These are phyloP conservation scores for Tanacetum coccineum DNA, from an alignment of 129 eudicot genomes.

Conservation along the genomic window DNA sequence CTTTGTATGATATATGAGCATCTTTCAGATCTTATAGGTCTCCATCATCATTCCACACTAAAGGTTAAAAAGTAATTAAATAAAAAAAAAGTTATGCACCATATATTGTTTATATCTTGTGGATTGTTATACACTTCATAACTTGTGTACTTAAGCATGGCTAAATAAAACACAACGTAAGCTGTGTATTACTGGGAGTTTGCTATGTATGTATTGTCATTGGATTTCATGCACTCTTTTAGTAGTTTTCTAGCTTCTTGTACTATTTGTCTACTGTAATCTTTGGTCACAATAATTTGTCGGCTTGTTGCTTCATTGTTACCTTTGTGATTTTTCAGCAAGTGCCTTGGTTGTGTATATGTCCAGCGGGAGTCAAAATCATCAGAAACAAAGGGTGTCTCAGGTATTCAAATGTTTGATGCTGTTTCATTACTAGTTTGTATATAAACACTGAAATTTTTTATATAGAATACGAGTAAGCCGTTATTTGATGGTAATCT, in stretches of 20 bases:
- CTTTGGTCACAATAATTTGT: conserved; percentile 1
- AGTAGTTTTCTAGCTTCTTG: conserved; percentile 5
- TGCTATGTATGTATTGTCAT: too few species aligned
- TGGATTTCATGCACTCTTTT: too few species aligned
- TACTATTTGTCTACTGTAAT: conserved; percentile 2
- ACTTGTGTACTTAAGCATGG: not conserved
- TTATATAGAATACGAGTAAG: too few species aligned
- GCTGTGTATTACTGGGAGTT: too few species aligned
- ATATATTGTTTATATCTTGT: not conserved
- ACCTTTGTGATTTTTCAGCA: conserved; percentile 46
- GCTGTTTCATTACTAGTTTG: not conserved
- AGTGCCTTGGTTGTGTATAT: conserved; percentile 96
- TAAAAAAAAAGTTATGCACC: not conserved
- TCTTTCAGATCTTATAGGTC: not conserved
- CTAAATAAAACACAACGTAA: too few species aligned
- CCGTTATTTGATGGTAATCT: too few species aligned
- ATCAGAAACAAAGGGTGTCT: conserved; percentile 82
- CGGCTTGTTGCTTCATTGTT: not conserved
- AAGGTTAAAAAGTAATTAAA: not conserved
- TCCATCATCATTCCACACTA: not conserved
- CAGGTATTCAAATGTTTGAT: conserved; percentile 48
- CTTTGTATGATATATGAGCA: not conserved
- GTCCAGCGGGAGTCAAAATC: conserved; percentile 96
- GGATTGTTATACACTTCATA: not conserved
- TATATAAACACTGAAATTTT: not conserved